These are phyloP conservation scores for Kodamaea kaohsiungensis DNA, from an alignment of 805 yeast species.

Conservation along the genomic window DNA sequence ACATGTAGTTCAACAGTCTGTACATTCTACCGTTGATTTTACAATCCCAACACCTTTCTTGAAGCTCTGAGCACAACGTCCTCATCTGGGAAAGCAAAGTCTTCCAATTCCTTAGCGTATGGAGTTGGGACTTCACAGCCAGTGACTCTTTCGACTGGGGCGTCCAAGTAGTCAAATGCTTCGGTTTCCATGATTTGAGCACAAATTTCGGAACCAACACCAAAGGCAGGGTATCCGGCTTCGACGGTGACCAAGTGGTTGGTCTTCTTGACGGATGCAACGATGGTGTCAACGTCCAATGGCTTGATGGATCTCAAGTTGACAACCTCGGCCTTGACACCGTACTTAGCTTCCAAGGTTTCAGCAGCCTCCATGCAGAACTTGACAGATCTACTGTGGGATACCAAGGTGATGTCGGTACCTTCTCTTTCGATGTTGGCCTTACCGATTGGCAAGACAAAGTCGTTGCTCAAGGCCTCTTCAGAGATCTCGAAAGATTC, in stretches of 20 bases:
- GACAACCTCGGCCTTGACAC: slow-evolving; percentile 88
- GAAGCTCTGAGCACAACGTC: slow-evolving; percentile 86
- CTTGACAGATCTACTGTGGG: slow-evolving; percentile 90
- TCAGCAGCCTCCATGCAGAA: slow-evolving; percentile 91
- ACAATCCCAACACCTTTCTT: slow-evolving; percentile 75
- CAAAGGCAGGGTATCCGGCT: slow-evolving; percentile 97
- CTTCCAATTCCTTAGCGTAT: slow-evolving; percentile 93
- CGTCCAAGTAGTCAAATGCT: slow-evolving; percentile 97
- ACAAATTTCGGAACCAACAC: slow-evolving; percentile 97
- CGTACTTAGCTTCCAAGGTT: slow-evolving; percentile 76
- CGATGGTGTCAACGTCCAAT: slow-evolving; percentile 82
- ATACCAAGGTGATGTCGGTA: slow-evolving; percentile 81
- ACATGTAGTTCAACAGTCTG: too few relatives aligned
- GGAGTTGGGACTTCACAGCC: slow-evolving; percentile 99
- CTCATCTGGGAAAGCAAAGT: slow-evolving; percentile 97
- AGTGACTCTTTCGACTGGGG: slow-evolving; percentile 97
- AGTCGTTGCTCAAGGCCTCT: slow-evolving; percentile 87
- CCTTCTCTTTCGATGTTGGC: slow-evolving; percentile 96
- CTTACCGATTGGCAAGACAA: slow-evolving; percentile 87
- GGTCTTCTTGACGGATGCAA: slow-evolving; percentile 92
- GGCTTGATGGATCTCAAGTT: slow-evolving; percentile 98
- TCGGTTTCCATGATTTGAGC: slow-evolving; percentile 98
- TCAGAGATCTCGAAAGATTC: slow-evolving; percentile 87
- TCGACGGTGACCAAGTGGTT: slow-evolving; percentile 95
- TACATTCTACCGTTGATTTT: slow-evolving; percentile 16